Evolutionary conservation across 306 rosid species (phyloP), one percentile per base, ranked within the genome.

Genomic region (Nissolia schottii): DNA sequence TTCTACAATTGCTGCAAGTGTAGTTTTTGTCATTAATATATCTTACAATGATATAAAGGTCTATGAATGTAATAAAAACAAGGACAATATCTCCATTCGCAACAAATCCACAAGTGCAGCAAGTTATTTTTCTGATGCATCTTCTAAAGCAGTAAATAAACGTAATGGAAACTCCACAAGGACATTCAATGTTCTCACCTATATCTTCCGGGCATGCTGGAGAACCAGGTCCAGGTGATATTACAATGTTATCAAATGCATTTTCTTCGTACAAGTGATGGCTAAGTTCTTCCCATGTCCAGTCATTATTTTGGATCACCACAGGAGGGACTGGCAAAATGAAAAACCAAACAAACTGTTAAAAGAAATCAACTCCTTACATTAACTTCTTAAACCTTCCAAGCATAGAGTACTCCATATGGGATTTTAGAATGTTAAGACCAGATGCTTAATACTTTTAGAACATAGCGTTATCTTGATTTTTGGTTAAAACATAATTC

Each of bases 161-260:
- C 53, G 56, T 34, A 24, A 40, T 66, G 61, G 56, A 58, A 58
- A 78, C 6, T 4, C 71, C 28, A 57, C 4, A 74, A 35, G 51
- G 50, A 29, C 31, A 75, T 49, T 50, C 19, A 23, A 15, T 51
- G 28, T 59, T 68, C 92, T 80, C 71, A 95, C 99, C 99, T 84
- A 95, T 85, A 81, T 95, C 97, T 46, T 81, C 74, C 0, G 96
- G 82, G 83, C 91, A 88, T 64, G 89, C 72, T 25, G 99, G 99
- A 73, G 99, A 85, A 74, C 99, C 97, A 48, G 99, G 99, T 77
- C 99, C 99, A 55, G 99, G 99, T 49, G 99, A 95, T 83, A 95
- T 91, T 78, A 95, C 99, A 71, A 95, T 79, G 79, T 91, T 95
- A 81, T 95, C 99, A 88, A 95, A 95, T 62, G 93, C 90, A 23